phyloP scores from a whole-genome alignment of 2,329 filamentous ascomycete genomes.

The Raffaelea albimanens region DNA sequence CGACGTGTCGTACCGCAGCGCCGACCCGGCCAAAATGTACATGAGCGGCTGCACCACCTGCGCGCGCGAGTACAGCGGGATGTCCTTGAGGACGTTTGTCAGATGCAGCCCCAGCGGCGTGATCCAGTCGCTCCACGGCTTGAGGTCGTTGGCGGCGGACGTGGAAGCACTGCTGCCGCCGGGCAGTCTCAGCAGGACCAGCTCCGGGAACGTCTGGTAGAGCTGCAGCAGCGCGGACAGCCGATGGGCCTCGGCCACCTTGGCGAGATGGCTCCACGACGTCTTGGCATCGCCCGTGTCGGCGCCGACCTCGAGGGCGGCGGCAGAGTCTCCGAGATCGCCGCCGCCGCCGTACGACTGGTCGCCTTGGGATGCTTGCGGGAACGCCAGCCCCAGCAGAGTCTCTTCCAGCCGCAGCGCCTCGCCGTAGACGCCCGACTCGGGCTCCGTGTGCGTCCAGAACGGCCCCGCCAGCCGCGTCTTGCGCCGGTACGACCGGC shows the following conservation, averaged over 20 bases:
- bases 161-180: neutral
- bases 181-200: slow-evolving; percentile 1
- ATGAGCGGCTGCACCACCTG: slow-evolving; percentile 9
- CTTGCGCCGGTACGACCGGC: slow-evolving; percentile 20
- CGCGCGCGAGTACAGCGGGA: slow-evolving; percentile 1
- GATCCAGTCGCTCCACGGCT: slow-evolving; percentile 4
- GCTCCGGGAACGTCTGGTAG: slow-evolving; percentile 21
- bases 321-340: too few species aligned
- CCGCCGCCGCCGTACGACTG: too few species aligned
- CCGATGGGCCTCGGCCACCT: slow-evolving; percentile 25
- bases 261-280: slow-evolving; percentile 21
- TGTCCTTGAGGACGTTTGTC: slow-evolving; percentile 2
- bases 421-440: slow-evolving; percentile 18
- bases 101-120: slow-evolving; percentile 5
- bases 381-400: slow-evolving; percentile 21
- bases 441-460: slow-evolving; percentile 9
- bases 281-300: slow-evolving; percentile 22
- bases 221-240: slow-evolving; percentile 25
- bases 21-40: slow-evolving; percentile 7
- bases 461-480: slow-evolving; percentile 11
- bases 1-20: neutral
- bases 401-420: slow-evolving; percentile 24
- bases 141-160: neutral
- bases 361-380: too few species aligned
- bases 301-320: slow-evolving; percentile 11